Conservation (phyloP, 2,329 filamentous ascomycete species). For the Coniochaeta sp. region DNA sequence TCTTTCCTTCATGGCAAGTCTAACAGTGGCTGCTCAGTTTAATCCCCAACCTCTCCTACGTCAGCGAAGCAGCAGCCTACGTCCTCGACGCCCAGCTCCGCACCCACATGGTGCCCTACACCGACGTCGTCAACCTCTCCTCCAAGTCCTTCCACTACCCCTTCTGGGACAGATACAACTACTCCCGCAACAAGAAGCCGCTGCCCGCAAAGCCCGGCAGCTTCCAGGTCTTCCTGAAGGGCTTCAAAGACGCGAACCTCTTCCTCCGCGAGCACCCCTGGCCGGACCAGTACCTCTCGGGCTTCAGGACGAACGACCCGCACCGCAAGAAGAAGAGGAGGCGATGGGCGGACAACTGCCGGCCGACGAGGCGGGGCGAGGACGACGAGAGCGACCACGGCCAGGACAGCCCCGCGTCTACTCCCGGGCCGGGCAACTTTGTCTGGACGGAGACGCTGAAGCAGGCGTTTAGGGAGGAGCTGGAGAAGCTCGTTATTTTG, state of each 20-base stretch:
- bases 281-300: constrained; percentile 78
- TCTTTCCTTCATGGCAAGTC: constrained; percentile 8
- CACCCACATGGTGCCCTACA: constrained; percentile 92
- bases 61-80: constrained; percentile 95
- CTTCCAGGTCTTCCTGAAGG: constrained; percentile 95
- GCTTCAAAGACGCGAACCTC: constrained; percentile 93
- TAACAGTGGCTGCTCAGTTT: constrained; percentile 43
- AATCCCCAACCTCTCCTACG: constrained; percentile 95
- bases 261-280: constrained; percentile 94
- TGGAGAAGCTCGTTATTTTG: constrained; percentile 93
- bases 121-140: constrained; percentile 86
- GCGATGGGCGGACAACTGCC: constrained; percentile 75
- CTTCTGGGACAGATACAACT: constrained; percentile 89
- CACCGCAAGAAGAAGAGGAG: constrained; percentile 61
- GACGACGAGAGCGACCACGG: constrained; percentile 49
- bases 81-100: constrained; percentile 85
- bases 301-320: constrained; percentile 61
- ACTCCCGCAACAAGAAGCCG: constrained; percentile 78
- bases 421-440: constrained; percentile 49
- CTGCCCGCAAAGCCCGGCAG: constrained; percentile 88
- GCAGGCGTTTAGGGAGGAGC: constrained; percentile 85
- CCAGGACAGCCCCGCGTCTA: constrained; percentile 24
- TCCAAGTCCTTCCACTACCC: constrained; percentile 98
- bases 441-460: constrained; percentile 85
- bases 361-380: constrained; percentile 46